These are phyloP conservation scores for Avicennia marina DNA, from an alignment of 257 asterid genomes.

Conservation along the genomic window DNA sequence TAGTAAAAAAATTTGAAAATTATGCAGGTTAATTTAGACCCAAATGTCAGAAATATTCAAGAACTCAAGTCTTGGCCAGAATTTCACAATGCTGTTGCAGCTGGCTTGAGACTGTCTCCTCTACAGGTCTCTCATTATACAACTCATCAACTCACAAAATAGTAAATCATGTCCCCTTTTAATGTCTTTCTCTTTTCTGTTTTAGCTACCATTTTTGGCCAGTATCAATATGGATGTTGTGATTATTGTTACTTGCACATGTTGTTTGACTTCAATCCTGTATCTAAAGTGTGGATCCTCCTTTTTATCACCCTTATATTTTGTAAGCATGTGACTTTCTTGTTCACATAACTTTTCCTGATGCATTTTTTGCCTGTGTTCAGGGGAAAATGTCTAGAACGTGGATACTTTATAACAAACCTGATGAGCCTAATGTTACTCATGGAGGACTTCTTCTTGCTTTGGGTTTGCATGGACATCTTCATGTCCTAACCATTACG, in stretches of 20 bases:
- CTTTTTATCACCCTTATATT: not conserved
- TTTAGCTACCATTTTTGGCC: slow-evolving; percentile 1
- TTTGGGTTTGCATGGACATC: slow-evolving; percentile 97
- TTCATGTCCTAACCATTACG: slow-evolving; percentile 61
- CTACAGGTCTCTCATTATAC: slow-evolving; percentile 58
- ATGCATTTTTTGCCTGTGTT: slow-evolving; percentile 8
- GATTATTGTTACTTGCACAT: no score
- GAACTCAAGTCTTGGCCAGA: slow-evolving; percentile 96
- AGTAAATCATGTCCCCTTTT: slow-evolving; percentile 8
- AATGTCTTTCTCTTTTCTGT: not conserved
- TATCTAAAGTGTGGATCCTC: not conserved
- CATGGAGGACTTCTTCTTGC: slow-evolving; percentile 98
- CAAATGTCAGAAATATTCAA: slow-evolving; percentile 78
- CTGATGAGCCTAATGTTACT: slow-evolving; percentile 87
- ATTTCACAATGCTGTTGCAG: slow-evolving; percentile 98
- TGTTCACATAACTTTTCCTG: slow-evolving; percentile 10
- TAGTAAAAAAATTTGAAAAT: slow-evolving; percentile 11
- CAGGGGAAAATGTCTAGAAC: slow-evolving; percentile 98
- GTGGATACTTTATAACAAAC: slow-evolving; percentile 92
- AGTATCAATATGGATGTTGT: not conserved
- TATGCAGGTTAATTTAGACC: slow-evolving; percentile 82
- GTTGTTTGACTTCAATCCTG: no score
- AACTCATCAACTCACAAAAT: not conserved
- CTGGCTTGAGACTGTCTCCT: slow-evolving; percentile 92
- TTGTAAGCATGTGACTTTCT: not conserved